Conservation (phyloP, 345 rosid genomes). For the Garcia nutans region DNA sequence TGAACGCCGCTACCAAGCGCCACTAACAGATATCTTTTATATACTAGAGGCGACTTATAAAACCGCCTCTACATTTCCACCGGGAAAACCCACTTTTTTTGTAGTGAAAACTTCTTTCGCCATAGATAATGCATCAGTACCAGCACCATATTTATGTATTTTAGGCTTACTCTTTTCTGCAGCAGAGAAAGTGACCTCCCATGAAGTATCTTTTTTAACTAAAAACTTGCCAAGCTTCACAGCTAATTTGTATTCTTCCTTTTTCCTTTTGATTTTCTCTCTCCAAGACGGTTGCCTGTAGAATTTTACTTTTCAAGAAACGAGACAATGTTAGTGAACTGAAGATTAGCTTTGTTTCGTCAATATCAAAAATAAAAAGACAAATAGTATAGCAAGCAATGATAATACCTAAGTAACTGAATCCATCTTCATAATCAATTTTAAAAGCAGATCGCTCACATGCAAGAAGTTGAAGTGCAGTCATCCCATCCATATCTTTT, state of each 20-base stretch:
- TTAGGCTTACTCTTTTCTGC: neutral
- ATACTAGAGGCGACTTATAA: too few relatives aligned
- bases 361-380: neutral
- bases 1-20: too few relatives aligned
- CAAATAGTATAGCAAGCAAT: neutral
- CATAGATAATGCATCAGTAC: neutral
- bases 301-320: neutral
- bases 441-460: slow-evolving; percentile 10
- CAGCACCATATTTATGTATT: neutral
- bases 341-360: neutral
- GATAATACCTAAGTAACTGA: neutral
- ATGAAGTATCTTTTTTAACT: slow-evolving; percentile 5
- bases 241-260: neutral
- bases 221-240: slow-evolving; percentile 10
- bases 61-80: too few relatives aligned
- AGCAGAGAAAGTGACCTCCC: neutral
- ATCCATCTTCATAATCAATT: neutral
- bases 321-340: neutral
- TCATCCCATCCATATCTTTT: slow-evolving; percentile 7
- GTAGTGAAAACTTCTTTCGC: neutral
- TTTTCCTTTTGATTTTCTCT: neutral
- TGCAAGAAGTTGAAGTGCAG: slow-evolving; percentile 8
- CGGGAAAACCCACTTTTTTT: too few relatives aligned
- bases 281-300: neutral
- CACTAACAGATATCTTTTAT: too few relatives aligned